A percentile compares a stretch with the other conserved stretches of the same genome.
These are phyloP conservation scores for Dichomitus squalens DNA, from an alignment of 1,284 basidiomycete species.

Conservation along the genomic window DNA sequence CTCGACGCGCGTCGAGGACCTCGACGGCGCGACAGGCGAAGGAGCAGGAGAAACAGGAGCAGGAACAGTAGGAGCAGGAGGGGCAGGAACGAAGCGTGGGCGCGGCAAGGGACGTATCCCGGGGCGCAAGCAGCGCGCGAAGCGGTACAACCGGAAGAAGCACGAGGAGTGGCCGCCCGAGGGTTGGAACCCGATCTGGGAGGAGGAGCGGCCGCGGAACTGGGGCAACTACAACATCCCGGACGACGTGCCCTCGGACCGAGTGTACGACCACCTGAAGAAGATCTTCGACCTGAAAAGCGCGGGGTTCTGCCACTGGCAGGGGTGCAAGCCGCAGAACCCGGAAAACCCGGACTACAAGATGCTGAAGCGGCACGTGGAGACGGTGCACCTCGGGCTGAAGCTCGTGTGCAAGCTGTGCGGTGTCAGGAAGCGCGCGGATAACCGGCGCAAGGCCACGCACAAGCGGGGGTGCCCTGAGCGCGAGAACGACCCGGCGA, in stretches of 20 bases:
- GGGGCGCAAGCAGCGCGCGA: slow-evolving; percentile 13
- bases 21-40: neutral
- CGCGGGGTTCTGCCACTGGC: slow-evolving; percentile 6
- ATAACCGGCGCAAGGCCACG: slow-evolving; percentile 8
- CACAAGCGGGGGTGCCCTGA: slow-evolving; percentile 13
- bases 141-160: slow-evolving; percentile 18
- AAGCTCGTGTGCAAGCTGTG: slow-evolving; percentile 11
- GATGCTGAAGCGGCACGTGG: slow-evolving; percentile 18
- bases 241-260: slow-evolving; percentile 10
- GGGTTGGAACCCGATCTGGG: slow-evolving; percentile 16
- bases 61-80: neutral
- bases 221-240: slow-evolving; percentile 12
- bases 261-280: slow-evolving; percentile 14
- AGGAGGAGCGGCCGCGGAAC: slow-evolving; percentile 14
- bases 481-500: slow-evolving; percentile 1
- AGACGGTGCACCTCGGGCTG: slow-evolving; percentile 14
- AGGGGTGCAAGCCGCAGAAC: slow-evolving; percentile 9
- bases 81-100: neutral
- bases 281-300: slow-evolving; percentile 1
- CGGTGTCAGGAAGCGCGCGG: slow-evolving; percentile 10
- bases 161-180: slow-evolving; percentile 6
- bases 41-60: neutral
- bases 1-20: slow-evolving; percentile 8
- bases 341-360: slow-evolving; percentile 9
- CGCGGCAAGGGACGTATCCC: slow-evolving; percentile 3